These are phyloP conservation scores for Ottelia alismoides DNA, from an alignment of 106 monocot species.

Conservation along the genomic window DNA sequence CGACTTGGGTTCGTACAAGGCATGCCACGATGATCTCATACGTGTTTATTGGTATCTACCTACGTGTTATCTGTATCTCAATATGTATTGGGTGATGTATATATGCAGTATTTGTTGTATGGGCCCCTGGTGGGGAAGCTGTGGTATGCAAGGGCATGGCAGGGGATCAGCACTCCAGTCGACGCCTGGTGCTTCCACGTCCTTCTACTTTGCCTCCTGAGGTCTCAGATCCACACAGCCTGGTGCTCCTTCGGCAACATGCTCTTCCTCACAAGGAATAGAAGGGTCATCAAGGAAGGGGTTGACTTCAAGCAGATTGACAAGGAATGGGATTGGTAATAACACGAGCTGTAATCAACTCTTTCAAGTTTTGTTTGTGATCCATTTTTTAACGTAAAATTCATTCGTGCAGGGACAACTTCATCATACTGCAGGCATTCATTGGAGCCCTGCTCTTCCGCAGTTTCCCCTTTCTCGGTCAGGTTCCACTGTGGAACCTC, in stretches of 20 bases:
- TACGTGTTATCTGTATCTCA: no score
- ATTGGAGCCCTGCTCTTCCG: conserved; percentile 39
- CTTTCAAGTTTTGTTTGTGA: not conserved
- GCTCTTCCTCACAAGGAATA: conserved; percentile 54
- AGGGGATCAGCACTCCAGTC: not conserved
- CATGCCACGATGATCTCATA: not conserved
- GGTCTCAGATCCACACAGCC: conserved; percentile 23
- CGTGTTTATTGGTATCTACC: not conserved
- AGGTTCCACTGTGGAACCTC: conserved; percentile 46
- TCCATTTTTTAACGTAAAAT: not conserved
- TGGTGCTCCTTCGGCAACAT: conserved; percentile 49
- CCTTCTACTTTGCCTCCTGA: conserved; percentile 37
- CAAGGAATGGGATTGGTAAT: conserved; percentile 77
- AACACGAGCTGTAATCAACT: no score
- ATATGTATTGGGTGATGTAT: no score
- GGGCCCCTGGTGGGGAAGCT: conserved; percentile 62
- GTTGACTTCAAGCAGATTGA: conserved; percentile 67
- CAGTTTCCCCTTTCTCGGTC: conserved; percentile 22
- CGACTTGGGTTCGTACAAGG: conserved; percentile 34
- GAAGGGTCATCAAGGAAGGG: conserved; percentile 39
- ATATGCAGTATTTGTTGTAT: conserved; percentile 68
- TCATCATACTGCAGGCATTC: conserved; percentile 51
- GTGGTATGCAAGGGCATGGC: conserved; percentile 37
- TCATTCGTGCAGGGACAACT: conserved; percentile 73
- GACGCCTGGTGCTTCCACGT: conserved; percentile 42